Evolutionary conservation across 805 yeast species (phyloP), one percentile per base, ranked within the genome.

Genomic region (Kodamaea kaohsiungensis): DNA sequence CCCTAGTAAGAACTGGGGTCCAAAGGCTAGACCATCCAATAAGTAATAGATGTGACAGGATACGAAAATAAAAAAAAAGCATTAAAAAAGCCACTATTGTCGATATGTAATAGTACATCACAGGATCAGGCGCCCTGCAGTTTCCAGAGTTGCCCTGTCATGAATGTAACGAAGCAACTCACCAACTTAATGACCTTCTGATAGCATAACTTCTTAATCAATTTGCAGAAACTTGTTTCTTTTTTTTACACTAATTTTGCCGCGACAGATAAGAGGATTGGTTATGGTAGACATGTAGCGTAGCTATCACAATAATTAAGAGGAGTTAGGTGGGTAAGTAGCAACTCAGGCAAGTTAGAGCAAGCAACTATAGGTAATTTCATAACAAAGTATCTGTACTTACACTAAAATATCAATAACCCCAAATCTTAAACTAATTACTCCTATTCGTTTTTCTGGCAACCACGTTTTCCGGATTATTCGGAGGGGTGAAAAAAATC

Each of bases 1-100:
- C 65, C 99, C 99, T 13, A 82, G 91, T 0, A 89, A 89, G 67
- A 87, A 89, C 67, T 95, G 99, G 99, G 99, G 99, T 1, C 99
- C 98, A 38, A 90, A 88, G 73, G 84, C 97, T 2, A 85, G 88
- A 64, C 96, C 96, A 2, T 43, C 57, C 18, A 56, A 54, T 40
- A 56, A 58, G 55, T 53, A 42, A 12, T 9, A 9, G 38, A 4
- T 40, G 25, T 30, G 35, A 12, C 35, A 5, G 3, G 3, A 6
- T 22, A 22, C 25, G 25, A 22, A 22, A n/a, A n/a, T n/a, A n/a
- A n/a, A n/a, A n/a, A n/a, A n/a, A n/a, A n/a, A n/a, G n/a, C n/a
- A n/a, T n/a, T n/a, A n/a, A n/a, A 22, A 22, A 22, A 22, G 25
- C 25, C 25, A 22, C 25, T 6, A 3, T 22, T 30, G 35, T 9